Percentiles rank a stretch among this genome's conserved stretches.
These are phyloP conservation scores for Striga hermonthica DNA, from an alignment of 305 asterid species.

Conservation along the genomic window DNA sequence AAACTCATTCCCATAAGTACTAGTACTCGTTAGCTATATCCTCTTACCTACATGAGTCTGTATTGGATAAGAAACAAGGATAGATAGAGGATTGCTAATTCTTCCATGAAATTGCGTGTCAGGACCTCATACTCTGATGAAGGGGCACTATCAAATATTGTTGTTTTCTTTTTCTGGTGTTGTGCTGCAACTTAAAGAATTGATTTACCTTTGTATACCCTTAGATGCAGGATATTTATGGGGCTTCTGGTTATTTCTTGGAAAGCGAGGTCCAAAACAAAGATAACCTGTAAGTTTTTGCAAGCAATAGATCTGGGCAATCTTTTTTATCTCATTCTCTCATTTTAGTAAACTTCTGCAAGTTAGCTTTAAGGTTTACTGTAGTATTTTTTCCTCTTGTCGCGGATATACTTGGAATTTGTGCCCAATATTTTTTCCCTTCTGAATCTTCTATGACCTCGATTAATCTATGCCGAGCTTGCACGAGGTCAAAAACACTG, in stretches of 20 bases:
- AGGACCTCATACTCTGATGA: conserved; percentile 8
- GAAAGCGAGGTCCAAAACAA: conserved; percentile 46
- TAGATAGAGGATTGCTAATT: neutral
- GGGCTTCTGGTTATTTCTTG: conserved; percentile 86
- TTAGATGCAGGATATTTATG: conserved; percentile 88
- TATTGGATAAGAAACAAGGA: neutral
- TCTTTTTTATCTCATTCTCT: neutral
- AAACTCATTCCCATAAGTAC: conserved; percentile 14
- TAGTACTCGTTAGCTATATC: conserved; percentile 8
- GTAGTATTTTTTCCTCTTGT: neutral
- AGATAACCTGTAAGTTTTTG: conserved; percentile 49
- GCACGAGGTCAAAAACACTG: conserved; percentile 10
- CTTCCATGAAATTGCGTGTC: conserved; percentile 9
- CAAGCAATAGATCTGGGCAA: conserved; percentile 1
- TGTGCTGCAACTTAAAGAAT: conserved; percentile 3
- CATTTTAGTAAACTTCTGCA: conserved; percentile 5
- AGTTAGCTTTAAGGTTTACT: neutral
- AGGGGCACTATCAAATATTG: conserved; percentile 5
- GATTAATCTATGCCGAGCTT: conserved; percentile 11
- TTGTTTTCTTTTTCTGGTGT: neutral
- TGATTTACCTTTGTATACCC: conserved; percentile 27
- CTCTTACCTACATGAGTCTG: conserved; percentile 18
- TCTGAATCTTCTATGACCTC: neutral
- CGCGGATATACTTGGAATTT: conserved; percentile 1
- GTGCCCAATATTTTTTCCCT: neutral